Evolutionary conservation across 2,329 filamentous ascomycete genomes (phyloP), one percentile per base, ranked within the genome.

Genomic region (Thyridium curvatum): DNA sequence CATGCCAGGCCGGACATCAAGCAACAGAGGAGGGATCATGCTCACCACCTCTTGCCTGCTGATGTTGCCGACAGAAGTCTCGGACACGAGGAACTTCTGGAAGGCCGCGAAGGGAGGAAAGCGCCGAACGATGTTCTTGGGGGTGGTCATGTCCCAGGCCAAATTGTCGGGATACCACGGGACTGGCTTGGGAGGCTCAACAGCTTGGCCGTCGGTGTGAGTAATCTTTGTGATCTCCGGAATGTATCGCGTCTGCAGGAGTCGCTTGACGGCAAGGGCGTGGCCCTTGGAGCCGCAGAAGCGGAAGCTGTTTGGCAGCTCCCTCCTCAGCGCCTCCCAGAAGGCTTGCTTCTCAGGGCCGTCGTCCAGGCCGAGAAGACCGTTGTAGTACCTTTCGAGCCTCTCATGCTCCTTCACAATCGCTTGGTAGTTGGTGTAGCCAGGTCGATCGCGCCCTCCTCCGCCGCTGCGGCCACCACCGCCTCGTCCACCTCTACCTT

Each of bases 61-160:
- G 54, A 98, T 97, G 61, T 97, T 98, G 53, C 93, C 93, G 16
- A 97, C 89, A 41, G 86, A 89, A 4, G 93, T 96, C 72, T 98
- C 93, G 38, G 91, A 94, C 36, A 98, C 93, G 37, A 98, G 75
- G 69, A 96, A 98, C 60, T 94, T 94, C 62, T 98, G 93, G 66
- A 98, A 97, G 18, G 86, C 84, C 36, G 89, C 83, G 60, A 98
- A 98, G 3, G 93, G 93, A 29, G 87, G 81, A 62, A 94, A 95
- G 58, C 90, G 90, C 53, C 93, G 84, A 46, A 98, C 78, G 48
- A 97, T 84, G 56, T 94, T 90, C 74, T 97, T 98, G 46, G 93
- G 88, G 6, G 91, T 97, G 34, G 90, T 95, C 89, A 97, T 97
- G 63, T 82, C 89, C 85, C 94, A 98, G 36, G 93, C 93, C 44